These are phyloP conservation scores for Alternaria alternata DNA, from an alignment of 2,329 filamentous ascomycete genomes.

Conservation along the genomic window DNA sequence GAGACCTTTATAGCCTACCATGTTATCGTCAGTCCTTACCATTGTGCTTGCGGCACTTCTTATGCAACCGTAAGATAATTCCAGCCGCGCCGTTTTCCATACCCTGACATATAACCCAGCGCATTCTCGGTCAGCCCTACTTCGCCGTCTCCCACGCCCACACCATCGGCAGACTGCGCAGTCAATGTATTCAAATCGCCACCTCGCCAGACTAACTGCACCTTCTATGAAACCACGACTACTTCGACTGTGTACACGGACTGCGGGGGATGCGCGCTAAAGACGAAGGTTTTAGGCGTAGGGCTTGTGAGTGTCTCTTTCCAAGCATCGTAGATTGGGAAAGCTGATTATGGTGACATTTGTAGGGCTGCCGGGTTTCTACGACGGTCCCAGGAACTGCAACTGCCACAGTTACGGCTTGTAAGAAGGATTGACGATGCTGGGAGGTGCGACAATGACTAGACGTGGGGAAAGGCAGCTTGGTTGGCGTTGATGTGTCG, in stretches of 20 bases:
- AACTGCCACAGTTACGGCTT: conserved; percentile 21
- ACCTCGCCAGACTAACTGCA: conserved; percentile 30
- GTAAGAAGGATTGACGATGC: background rate
- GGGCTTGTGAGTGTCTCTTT: conserved; percentile 31
- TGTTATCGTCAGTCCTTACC: background rate
- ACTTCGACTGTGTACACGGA: conserved; percentile 39
- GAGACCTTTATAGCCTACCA: background rate
- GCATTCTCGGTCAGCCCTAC: background rate
- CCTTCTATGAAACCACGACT: conserved; percentile 30
- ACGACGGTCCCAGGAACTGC: conserved; percentile 14
- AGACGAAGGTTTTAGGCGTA: conserved; percentile 27
- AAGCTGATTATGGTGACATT: conserved; percentile 7
- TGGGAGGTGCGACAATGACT: background rate
- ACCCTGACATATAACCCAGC: background rate
- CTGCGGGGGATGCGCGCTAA: conserved; percentile 36
- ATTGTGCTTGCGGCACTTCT: conserved; percentile 4
- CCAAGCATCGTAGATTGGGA: background rate
- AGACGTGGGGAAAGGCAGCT: background rate
- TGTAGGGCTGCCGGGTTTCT: conserved; percentile 30
- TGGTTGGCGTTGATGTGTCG: background rate
- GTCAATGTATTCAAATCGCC: conserved; percentile 28
- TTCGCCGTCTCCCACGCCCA: background rate
- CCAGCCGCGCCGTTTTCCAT: background rate
- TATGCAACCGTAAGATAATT: background rate
- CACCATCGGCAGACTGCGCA: conserved; percentile 24